These are phyloP conservation scores for Chlorella sp. DNA, from an alignment of 139 green algal genomes.

Conservation along the genomic window DNA sequence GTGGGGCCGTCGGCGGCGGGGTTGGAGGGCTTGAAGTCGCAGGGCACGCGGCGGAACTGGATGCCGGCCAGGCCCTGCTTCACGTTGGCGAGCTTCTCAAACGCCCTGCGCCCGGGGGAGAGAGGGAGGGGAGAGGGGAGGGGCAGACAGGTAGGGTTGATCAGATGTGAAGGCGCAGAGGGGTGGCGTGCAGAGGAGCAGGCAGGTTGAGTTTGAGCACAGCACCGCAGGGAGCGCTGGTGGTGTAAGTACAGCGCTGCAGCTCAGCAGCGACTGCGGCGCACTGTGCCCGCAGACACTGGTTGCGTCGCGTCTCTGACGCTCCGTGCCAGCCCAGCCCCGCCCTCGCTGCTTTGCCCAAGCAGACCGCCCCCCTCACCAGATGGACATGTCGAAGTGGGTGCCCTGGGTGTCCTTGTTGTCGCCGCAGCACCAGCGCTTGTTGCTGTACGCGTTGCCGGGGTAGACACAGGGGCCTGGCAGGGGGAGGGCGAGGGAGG, in stretches of 20 bases:
- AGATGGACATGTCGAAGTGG: conserved; percentile 48
- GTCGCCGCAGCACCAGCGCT: conserved; percentile 57
- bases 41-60: conserved; percentile 35
- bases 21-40: conserved; percentile 20
- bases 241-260: too few species aligned
- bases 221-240: too few species aligned
- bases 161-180: neutral
- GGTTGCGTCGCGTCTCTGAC: too few species aligned
- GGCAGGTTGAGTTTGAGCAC: too few species aligned
- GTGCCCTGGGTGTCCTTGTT: conserved; percentile 10
- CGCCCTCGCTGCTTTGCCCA: neutral
- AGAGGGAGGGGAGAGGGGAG: neutral
- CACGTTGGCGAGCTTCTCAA: conserved; percentile 36
- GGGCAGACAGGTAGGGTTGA: neutral
- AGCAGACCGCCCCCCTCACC: neutral
- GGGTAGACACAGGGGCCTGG: conserved; percentile 49
- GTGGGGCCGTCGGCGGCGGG: conserved; percentile 17
- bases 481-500: neutral
- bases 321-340: too few species aligned
- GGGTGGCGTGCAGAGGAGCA: too few species aligned
- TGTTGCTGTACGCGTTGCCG: conserved; percentile 49
- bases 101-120: conserved; percentile 17
- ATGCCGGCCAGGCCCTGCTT: conserved; percentile 32
- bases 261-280: too few species aligned
- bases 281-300: neutral